A percentile compares a stretch with the other conserved stretches of the same genome.
phyloP scores from a whole-genome alignment of 805 yeast genomes.

The Priceomyces haplophilus region DNA sequence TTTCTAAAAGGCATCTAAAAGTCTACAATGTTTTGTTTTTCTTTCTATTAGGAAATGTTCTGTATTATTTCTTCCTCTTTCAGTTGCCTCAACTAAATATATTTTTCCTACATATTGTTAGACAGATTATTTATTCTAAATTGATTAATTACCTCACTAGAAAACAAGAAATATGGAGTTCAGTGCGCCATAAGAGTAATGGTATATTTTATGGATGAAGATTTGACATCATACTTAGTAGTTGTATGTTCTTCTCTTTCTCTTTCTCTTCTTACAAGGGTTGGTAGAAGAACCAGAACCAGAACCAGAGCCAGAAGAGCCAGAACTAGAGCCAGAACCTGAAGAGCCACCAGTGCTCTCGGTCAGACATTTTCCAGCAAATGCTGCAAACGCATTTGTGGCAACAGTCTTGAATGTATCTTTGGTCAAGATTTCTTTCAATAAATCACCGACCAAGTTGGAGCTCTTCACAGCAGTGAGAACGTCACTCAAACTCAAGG shows the following conservation, averaged over 20 bases:
- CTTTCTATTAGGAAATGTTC: neutral
- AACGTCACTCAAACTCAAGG: conserved; percentile 25
- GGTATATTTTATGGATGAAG: neutral
- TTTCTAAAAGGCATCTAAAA: neutral
- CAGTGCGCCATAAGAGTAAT: neutral
- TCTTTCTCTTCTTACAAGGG: conserved; percentile 26
- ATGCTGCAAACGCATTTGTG: conserved; percentile 37
- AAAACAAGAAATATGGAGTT: neutral
- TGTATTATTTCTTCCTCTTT: too few species aligned
- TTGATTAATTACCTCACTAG: neutral
- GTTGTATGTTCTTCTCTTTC: conserved; percentile 31
- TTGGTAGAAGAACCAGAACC: conserved; percentile 8
- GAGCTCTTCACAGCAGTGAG: conserved; percentile 32
- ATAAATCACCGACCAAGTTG: conserved; percentile 30
- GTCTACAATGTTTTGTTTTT: neutral
- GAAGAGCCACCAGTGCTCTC: conserved; percentile 12
- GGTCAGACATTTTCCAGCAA: conserved; percentile 29
- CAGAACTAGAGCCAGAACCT: conserved; percentile 10
- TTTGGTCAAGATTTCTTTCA: conserved; percentile 31
- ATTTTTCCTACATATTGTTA: neutral
- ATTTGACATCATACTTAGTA: conserved; percentile 6
- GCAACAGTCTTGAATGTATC: conserved; percentile 33
- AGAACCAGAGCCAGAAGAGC: conserved; percentile 10
- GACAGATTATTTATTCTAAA: neutral
- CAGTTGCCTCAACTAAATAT: neutral